These are phyloP conservation scores for Isoetes taiwanensis DNA, from an alignment of 75 land plant genomes.

Conservation along the genomic window DNA sequence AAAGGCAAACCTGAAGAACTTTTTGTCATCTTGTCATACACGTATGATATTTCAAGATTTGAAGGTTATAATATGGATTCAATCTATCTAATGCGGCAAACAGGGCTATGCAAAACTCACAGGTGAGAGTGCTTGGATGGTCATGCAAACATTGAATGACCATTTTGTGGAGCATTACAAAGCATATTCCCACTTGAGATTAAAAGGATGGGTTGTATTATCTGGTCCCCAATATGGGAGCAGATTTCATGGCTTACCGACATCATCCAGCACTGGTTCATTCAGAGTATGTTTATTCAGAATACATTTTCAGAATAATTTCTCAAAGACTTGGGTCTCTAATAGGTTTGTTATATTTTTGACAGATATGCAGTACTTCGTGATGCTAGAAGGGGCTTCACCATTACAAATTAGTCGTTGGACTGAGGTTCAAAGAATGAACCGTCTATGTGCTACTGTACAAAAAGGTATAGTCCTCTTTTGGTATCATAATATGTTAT, in stretches of 20 bases:
- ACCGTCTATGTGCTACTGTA: conserved; percentile 44
- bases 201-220: conserved; percentile 66
- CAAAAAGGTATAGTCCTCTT: conserved; percentile 27
- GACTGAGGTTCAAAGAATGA: conserved; percentile 52
- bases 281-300: conserved; percentile 32
- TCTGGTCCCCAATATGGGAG: conserved; percentile 70
- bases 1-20: too few species aligned
- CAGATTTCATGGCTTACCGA: conserved; percentile 65
- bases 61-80: too few species aligned
- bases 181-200: conserved; percentile 64
- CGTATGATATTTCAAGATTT: too few species aligned
- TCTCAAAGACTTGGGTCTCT: too few species aligned
- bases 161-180: conserved; percentile 35
- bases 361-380: conserved; percentile 52
- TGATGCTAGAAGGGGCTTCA: conserved; percentile 18
- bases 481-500: neutral
- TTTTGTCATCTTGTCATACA: too few species aligned
- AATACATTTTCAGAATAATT: neutral
- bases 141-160: conserved; percentile 22
- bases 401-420: conserved; percentile 41
- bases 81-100: too few species aligned
- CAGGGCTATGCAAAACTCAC: too few species aligned
- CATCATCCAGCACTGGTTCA: conserved; percentile 89
- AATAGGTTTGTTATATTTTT: too few species aligned
- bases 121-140: conserved; percentile 41